These are phyloP conservation scores for Berkeleyomyces basicola DNA, from an alignment of 2,329 filamentous ascomycete genomes.

Conservation along the genomic window DNA sequence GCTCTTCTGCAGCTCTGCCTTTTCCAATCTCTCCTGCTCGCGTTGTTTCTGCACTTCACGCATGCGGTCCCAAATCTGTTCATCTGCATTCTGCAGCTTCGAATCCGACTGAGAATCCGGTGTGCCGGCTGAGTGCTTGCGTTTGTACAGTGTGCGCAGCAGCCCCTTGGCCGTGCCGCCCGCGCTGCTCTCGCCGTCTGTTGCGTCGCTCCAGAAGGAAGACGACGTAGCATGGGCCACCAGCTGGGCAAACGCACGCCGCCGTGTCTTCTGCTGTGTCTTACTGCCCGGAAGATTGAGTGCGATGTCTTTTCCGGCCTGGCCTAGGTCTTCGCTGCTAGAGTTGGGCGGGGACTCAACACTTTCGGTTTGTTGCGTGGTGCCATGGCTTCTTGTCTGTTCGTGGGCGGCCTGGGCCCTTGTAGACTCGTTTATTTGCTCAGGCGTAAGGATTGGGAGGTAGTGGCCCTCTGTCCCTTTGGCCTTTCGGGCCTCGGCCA, in stretches of 20 bases:
- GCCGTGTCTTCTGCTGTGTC: background rate
- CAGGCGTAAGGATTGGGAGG: constrained; percentile 21
- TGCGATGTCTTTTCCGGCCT: background rate
- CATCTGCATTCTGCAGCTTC: background rate
- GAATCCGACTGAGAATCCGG: background rate
- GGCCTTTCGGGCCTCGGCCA: constrained; percentile 14
- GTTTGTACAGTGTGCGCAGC: constrained; percentile 15
- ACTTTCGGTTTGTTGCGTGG: background rate
- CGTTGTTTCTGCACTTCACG: background rate
- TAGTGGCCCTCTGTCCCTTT: constrained; percentile 22
- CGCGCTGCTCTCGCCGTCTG: constrained; percentile 25
- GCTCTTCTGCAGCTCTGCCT: constrained; percentile 12
- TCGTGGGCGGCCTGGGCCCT: background rate
- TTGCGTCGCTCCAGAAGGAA: constrained; percentile 5
- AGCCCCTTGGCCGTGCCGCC: constrained; percentile 19
- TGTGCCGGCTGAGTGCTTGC: background rate
- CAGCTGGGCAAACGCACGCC: background rate
- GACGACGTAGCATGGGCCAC: background rate
- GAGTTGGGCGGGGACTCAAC: background rate
- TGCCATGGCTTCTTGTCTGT: background rate
- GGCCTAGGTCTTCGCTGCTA: background rate
- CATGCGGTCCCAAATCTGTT: constrained; percentile 8
- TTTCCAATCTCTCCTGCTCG: constrained; percentile 6
- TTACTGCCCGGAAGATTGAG: background rate
- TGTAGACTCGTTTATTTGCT: background rate